Evolutionary conservation across 2,329 filamentous ascomycete species (phyloP).

Genomic region (Cryphonectria nitschkei): DNA sequence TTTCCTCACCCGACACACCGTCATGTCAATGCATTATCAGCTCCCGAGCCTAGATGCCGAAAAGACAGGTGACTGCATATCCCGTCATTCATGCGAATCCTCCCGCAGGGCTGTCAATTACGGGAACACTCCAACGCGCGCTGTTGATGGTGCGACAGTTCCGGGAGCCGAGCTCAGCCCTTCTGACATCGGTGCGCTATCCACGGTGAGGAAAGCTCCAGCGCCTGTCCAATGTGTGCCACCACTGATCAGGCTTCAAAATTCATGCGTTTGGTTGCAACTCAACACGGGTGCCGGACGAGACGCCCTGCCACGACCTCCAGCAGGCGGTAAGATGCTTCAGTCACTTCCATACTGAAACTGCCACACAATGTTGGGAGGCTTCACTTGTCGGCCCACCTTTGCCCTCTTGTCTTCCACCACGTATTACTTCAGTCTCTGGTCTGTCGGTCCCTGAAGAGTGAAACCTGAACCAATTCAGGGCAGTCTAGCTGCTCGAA

Average conservation of each 20-base stretch:
- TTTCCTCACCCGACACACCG: conserved; percentile 1
- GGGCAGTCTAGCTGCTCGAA: not conserved
- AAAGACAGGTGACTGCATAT: not conserved
- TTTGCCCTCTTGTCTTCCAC: not conserved
- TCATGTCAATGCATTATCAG: not conserved
- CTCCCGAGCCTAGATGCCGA: not conserved
- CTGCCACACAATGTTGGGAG: not conserved
- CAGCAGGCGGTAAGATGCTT: not conserved
- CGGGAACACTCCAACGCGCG: not conserved
- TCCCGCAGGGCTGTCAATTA: not conserved
- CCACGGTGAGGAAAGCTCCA: not conserved
- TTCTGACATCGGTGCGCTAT: not conserved
- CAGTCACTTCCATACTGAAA: not conserved
- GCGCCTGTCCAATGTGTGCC: not conserved
- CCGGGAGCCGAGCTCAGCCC: conserved; percentile 14
- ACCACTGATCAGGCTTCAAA: not conserved
- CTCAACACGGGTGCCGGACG: not conserved
- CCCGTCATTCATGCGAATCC: conserved; percentile 9
- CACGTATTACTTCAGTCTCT: not conserved
- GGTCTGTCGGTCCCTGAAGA: not conserved
- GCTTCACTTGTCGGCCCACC: not conserved
- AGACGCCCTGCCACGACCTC: not conserved
- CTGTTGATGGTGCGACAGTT: conserved; percentile 18
- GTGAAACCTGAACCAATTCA: not conserved
- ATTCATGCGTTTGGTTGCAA: not conserved